Evolutionary conservation across 768 basidiomycete genomes (phyloP).

Genomic region (Auricularia sp.): DNA sequence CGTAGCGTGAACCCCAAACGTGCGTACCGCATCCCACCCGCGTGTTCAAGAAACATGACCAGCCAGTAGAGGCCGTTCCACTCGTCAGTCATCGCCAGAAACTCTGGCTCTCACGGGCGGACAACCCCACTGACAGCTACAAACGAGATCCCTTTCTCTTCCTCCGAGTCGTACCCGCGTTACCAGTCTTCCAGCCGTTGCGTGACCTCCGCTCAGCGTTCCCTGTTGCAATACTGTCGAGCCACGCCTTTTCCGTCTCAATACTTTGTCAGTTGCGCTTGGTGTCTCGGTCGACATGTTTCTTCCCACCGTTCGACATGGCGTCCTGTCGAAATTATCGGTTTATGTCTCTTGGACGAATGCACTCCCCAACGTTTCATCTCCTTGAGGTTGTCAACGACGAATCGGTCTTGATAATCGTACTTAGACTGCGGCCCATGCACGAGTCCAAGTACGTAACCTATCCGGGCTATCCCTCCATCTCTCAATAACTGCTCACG

Average conservation of each 20-base stretch:
- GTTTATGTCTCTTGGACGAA: too few species aligned
- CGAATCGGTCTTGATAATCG: constrained; percentile 23
- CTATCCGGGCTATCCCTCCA: constrained; percentile 20
- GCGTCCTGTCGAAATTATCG: constrained; percentile 4
- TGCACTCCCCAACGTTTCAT: background rate
- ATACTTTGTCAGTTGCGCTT: constrained; percentile 37
- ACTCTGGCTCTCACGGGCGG: too few species aligned
- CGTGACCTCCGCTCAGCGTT: constrained; percentile 43
- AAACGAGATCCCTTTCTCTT: too few species aligned
- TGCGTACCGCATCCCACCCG: too few species aligned
- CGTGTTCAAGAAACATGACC: too few species aligned
- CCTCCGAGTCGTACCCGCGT: background rate
- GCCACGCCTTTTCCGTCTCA: constrained; percentile 4
- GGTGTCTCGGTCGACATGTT: constrained; percentile 37
- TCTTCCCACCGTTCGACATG: constrained; percentile 33
- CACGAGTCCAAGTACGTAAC: constrained; percentile 39
- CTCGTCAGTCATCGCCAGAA: too few species aligned
- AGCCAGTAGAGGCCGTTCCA: too few species aligned
- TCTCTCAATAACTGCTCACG: constrained; percentile 31
- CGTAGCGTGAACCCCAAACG: too few species aligned
- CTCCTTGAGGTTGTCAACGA: background rate
- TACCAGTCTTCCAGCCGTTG: constrained; percentile 39
- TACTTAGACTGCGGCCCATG: constrained; percentile 14
- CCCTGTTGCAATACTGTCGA: constrained; percentile 36
- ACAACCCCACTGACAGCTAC: too few species aligned